These are phyloP conservation scores for Puya raimondii DNA, from an alignment of 176 grass and related monocot genomes.

Conservation along the genomic window DNA sequence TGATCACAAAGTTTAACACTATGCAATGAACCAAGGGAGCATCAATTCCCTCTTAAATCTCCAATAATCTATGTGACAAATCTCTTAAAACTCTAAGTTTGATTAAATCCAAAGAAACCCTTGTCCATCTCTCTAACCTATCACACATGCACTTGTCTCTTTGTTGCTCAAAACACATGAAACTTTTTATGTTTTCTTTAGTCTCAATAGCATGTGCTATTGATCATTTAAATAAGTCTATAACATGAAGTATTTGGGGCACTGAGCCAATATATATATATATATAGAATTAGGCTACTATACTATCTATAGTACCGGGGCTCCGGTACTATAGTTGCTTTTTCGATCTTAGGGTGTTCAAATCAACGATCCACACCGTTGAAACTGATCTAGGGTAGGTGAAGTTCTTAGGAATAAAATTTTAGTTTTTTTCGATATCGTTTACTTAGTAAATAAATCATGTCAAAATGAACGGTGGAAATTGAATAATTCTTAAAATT, in stretches of 20 bases:
- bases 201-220: slow-evolving; percentile 30
- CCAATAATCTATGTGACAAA: slow-evolving; percentile 23
- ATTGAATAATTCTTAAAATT: no score
- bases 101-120: slow-evolving; percentile 12
- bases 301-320: no score
- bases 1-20: slow-evolving; percentile 9
- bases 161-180: slow-evolving; percentile 35
- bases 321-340: no score
- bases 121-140: slow-evolving; percentile 24
- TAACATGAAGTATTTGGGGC: slow-evolving; percentile 22
- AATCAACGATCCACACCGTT: no score
- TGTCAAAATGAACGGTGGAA: no score
- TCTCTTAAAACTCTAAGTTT: slow-evolving; percentile 9
- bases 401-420: no score
- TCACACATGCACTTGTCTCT: slow-evolving; percentile 36
- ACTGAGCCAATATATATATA: slow-evolving; percentile 10
- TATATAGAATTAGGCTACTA: no score
- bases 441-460: no score
- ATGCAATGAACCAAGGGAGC: slow-evolving; percentile 33
- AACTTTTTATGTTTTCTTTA: no score
- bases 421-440: no score
- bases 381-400: no score
- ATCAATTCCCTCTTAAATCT: slow-evolving; percentile 6
- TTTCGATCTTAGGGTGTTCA: no score
- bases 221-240: slow-evolving; percentile 16